Conservation (phyloP, 1,284 basidiomycete species). For the Athelia sp. region DNA sequence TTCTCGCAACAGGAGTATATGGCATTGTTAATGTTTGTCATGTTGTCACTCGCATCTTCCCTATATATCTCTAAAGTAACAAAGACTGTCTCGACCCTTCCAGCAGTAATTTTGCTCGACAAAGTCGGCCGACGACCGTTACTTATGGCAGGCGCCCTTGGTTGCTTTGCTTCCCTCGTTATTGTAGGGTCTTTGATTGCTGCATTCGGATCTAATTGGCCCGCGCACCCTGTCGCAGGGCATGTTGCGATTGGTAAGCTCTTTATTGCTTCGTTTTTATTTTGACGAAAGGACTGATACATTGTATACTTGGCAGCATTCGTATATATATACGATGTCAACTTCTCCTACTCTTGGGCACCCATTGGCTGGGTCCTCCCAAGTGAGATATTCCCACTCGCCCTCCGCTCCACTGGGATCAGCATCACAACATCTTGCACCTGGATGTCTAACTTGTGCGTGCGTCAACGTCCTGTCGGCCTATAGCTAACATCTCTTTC, state of each 20-base stretch:
- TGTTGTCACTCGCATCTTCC: no score
- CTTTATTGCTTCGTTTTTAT: neutral
- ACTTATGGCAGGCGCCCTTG: constrained; percentile 24
- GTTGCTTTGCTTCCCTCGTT: constrained; percentile 23
- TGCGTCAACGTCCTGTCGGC: neutral
- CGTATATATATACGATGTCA: constrained; percentile 25
- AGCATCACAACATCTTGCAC: constrained; percentile 26
- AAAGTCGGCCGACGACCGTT: constrained; percentile 26
- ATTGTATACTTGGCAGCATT: constrained; percentile 17
- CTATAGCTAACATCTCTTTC: neutral
- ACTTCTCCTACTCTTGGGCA: constrained; percentile 31
- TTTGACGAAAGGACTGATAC: neutral
- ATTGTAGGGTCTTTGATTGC: constrained; percentile 24
- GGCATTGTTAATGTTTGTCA: constrained; percentile 53
- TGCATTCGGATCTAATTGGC: constrained; percentile 21
- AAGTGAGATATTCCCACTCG: constrained; percentile 26
- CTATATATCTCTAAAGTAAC: neutral
- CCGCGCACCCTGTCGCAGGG: constrained; percentile 20
- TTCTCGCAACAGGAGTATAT: constrained; percentile 79
- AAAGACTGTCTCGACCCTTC: constrained; percentile 20
- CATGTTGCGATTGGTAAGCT: constrained; percentile 20
- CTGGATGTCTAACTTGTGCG: constrained; percentile 23
- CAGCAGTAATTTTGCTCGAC: constrained; percentile 23
- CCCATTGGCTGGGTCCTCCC: constrained; percentile 29
- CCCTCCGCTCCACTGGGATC: constrained; percentile 26